Evolutionary conservation across 331 rosid genomes (phyloP).

Genomic region (Rosa hybrid): DNA sequence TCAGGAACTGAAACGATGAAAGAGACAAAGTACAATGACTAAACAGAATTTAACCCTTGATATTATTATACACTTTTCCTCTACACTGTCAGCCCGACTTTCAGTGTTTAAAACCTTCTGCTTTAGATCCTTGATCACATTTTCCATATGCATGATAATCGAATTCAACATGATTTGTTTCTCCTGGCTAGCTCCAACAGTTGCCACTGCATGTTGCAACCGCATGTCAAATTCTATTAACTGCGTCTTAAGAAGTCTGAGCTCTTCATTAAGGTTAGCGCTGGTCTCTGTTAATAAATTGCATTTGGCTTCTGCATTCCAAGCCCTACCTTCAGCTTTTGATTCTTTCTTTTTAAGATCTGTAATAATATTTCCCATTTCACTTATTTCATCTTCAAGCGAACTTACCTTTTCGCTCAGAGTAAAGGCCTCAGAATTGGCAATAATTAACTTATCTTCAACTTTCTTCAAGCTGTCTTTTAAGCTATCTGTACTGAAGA

Average conservation of each 20-base stretch:
- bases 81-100: conserved; percentile 64
- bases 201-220: conserved; percentile 70
- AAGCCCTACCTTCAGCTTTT: conserved; percentile 51
- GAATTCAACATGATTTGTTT: conserved; percentile 68
- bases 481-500: conserved; percentile 43
- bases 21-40: no score
- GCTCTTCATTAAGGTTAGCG: conserved; percentile 33
- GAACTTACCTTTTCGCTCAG: conserved; percentile 40
- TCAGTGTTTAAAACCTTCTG: conserved; percentile 67
- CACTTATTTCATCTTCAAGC: conserved; percentile 50
- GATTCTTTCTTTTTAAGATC: conserved; percentile 39
- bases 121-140: conserved; percentile 69
- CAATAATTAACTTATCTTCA: conserved; percentile 38
- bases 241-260: conserved; percentile 47
- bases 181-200: conserved; percentile 85
- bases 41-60: no score
- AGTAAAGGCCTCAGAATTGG: conserved; percentile 40
- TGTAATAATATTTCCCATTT: conserved; percentile 36
- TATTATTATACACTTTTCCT: conserved; percentile 64
- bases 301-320: conserved; percentile 44
- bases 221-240: conserved; percentile 54
- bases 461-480: conserved; percentile 38
- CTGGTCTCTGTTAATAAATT: conserved; percentile 37
- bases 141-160: conserved; percentile 66
- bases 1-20: no score